Evolutionary conservation across 495 filamentous ascomycete species (phyloP).

Genomic region (Penicillium atrosanguineum): DNA sequence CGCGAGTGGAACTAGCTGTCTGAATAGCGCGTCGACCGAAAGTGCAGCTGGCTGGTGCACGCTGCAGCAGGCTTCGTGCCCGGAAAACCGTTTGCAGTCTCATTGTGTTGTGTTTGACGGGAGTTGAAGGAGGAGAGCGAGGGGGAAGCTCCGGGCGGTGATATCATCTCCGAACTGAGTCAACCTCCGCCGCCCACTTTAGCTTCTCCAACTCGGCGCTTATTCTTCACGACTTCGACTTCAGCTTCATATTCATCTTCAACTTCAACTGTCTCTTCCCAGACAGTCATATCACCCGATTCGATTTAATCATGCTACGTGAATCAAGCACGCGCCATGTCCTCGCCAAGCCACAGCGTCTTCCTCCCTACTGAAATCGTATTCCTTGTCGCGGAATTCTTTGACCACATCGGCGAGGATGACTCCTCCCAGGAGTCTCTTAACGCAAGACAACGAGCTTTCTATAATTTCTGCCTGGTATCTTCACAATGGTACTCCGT

Average conservation of each 20-base stretch:
- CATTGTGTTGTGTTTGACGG: constrained; percentile 19
- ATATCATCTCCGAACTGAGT: constrained; percentile 17
- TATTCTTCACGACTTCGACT: background rate
- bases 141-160: constrained; percentile 6
- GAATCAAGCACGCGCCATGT: background rate
- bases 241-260: background rate
- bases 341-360: background rate
- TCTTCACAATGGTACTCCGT: constrained; percentile 64
- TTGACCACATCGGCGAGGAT: constrained; percentile 18
- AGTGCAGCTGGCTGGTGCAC: constrained; percentile 15
- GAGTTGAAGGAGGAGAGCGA: constrained; percentile 1
- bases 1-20: constrained; percentile 28
- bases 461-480: constrained; percentile 57
- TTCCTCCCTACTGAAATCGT: constrained; percentile 54
- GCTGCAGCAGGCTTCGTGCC: constrained; percentile 31
- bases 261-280: background rate
- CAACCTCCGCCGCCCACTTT: background rate
- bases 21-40: constrained; percentile 27
- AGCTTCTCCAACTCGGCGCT: constrained; percentile 7
- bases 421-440: background rate
- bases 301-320: background rate
- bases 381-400: constrained; percentile 38
- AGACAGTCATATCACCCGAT: background rate
- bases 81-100: constrained; percentile 25
- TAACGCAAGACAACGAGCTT: constrained; percentile 32